Conservation (phyloP, 306 rosid species). For the Clitoria ternatea region DNA sequence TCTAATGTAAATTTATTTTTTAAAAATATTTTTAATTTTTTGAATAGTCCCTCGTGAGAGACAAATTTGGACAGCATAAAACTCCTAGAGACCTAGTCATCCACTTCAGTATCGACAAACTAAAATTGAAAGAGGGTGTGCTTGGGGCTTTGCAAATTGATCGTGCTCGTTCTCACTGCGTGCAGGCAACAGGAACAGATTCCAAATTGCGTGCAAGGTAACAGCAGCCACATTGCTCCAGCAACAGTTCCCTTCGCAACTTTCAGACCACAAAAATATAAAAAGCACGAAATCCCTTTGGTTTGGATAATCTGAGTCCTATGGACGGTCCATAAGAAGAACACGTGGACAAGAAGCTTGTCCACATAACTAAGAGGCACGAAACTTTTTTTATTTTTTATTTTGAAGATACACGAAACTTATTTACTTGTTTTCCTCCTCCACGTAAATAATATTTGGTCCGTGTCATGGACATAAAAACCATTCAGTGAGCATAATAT, state of each 20-base stretch:
- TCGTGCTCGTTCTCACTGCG: slow-evolving; percentile 29
- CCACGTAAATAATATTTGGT: slow-evolving; percentile 61
- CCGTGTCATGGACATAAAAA: slow-evolving; percentile 23
- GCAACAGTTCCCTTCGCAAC: slow-evolving; percentile 22
- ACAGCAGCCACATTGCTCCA: slow-evolving; percentile 45
- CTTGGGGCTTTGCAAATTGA: not conserved
- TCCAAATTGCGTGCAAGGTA: slow-evolving; percentile 45
- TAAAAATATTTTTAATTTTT: too few species aligned
- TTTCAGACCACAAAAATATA: slow-evolving; percentile 36
- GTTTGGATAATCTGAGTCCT: slow-evolving; percentile 45
- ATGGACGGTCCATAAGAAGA: slow-evolving; percentile 36
- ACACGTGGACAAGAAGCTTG: slow-evolving; percentile 34
- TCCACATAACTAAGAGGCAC: slow-evolving; percentile 23
- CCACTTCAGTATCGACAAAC: not conserved
- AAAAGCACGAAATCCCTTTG: not conserved
- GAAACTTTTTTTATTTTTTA: too few species aligned
- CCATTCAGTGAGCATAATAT: slow-evolving; percentile 13
- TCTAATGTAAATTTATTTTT: too few species aligned
- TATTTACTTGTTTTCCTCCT: slow-evolving; percentile 35
- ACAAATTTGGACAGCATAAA: not conserved
- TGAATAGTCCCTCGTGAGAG: too few species aligned
- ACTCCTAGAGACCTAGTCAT: too few species aligned
- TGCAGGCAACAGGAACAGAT: slow-evolving; percentile 32
- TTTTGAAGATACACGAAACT: slow-evolving; percentile 10
- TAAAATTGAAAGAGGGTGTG: not conserved